These are phyloP conservation scores for Leptographium radiaticola DNA, from an alignment of 2,329 filamentous ascomycete genomes.

Conservation along the genomic window DNA sequence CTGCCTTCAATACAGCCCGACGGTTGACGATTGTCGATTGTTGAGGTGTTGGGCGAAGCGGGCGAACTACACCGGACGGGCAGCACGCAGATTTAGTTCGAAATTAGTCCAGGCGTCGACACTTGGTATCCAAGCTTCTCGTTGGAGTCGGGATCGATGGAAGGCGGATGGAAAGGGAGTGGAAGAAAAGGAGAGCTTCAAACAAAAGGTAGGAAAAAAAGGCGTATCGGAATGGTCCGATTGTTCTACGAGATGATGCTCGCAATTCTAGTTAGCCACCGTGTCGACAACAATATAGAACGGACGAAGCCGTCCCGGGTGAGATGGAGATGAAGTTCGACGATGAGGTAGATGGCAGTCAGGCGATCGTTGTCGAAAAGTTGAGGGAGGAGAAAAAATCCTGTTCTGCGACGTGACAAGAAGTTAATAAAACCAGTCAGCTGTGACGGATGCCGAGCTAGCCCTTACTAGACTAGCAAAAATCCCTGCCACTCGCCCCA, in stretches of 20 bases:
- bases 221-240: background rate
- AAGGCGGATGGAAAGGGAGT: background rate
- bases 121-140: background rate
- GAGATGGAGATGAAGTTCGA: background rate
- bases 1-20: background rate
- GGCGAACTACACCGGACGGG: background rate
- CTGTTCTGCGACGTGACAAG: background rate
- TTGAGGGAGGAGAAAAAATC: background rate
- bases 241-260: slow-evolving; percentile 1
- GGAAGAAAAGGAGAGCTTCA: background rate
- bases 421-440: no score
- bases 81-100: background rate
- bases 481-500: background rate
- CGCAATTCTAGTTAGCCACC: background rate
- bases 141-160: background rate
- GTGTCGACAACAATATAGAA: background rate
- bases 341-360: background rate
- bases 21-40: background rate
- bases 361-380: background rate
- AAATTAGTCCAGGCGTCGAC: background rate
- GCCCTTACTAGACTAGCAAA: background rate
- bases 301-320: no score
- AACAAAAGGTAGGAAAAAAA: background rate
- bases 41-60: background rate
- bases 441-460: no score